Evolutionary conservation across 2,329 filamentous ascomycete species (phyloP).

Genomic region (Xenosphaeropsis pyriputrescens): DNA sequence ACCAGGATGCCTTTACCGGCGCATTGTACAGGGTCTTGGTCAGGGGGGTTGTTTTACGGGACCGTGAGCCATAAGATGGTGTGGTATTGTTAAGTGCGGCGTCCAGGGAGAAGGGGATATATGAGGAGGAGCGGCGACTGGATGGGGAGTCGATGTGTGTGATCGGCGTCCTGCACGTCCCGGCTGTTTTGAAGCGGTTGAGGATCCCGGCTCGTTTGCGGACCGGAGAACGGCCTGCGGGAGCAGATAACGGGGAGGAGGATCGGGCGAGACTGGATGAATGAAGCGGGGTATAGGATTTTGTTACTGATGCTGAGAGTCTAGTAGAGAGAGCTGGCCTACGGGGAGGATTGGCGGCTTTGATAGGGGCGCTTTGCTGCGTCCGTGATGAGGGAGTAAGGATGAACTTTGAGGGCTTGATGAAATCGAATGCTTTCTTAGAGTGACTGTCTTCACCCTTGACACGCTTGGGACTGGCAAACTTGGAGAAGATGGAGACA

Average conservation of each 20-base stretch:
- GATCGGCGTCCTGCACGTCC: conserved; percentile 24
- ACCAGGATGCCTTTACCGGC: conserved; percentile 55
- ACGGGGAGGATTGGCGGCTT: conserved; percentile 6
- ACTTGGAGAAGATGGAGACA: conserved; percentile 17
- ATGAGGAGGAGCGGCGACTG: conserved; percentile 28
- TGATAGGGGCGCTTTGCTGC: conserved; percentile 9
- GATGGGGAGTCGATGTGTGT: conserved; percentile 57
- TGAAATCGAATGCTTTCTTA: conserved; percentile 17
- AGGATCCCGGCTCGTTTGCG: conserved; percentile 57
- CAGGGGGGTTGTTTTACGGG: conserved; percentile 14
- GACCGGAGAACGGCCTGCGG: conserved; percentile 70
- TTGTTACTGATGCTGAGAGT: conserved; percentile 24
- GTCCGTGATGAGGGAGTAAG: conserved; percentile 18
- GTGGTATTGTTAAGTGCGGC: conserved; percentile 70
- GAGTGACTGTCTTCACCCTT: conserved; percentile 30
- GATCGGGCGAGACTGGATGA: conserved; percentile 16
- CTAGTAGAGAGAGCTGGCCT: conserved; percentile 33
- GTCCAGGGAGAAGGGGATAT: conserved; percentile 63
- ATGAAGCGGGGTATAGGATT: conserved; percentile 23
- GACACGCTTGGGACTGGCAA: conserved; percentile 36
- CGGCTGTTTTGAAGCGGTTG: conserved; percentile 46
- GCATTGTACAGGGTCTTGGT: conserved; percentile 22
- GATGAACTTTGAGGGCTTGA: conserved; percentile 15
- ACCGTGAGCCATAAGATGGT: conserved; percentile 38
- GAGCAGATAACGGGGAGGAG: conserved; percentile 44